phyloP scores from a whole-genome alignment of 345 rosid species.

The Hibiscus mutabilis region DNA sequence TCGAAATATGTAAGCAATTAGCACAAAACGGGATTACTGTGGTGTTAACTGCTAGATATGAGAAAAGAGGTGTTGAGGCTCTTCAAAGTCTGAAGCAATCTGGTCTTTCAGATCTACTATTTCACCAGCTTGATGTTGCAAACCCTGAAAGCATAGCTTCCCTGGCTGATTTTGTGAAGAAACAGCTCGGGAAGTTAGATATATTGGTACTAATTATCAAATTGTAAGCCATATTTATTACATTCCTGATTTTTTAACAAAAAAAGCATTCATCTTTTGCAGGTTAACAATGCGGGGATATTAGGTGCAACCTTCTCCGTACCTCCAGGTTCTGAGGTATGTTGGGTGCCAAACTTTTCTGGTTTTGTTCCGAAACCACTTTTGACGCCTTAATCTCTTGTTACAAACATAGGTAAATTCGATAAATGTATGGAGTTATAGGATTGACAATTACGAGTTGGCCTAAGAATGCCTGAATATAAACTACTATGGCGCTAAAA shows the following conservation, averaged over 20 bases:
- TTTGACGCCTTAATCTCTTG: not conserved
- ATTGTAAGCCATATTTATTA: not conserved
- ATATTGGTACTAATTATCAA: constrained; percentile 30
- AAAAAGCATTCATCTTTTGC: not conserved
- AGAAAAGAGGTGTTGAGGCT: constrained; percentile 38
- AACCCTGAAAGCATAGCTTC: constrained; percentile 26
- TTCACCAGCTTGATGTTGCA: constrained; percentile 49
- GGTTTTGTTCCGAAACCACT: not conserved
- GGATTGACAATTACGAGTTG: constrained; percentile 26
- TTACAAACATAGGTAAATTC: constrained; percentile 10
- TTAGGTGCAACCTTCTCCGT: constrained; percentile 18
- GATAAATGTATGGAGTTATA: constrained; percentile 12
- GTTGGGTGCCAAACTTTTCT: not conserved
- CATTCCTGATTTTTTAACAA: not conserved
- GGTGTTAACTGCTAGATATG: constrained; percentile 38
- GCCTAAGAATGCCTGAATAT: constrained; percentile 24
- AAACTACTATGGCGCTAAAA: constrained; percentile 40
- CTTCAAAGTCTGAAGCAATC: constrained; percentile 30
- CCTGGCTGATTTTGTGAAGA: constrained; percentile 30
- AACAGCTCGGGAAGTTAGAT: constrained; percentile 40
- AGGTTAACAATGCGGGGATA: constrained; percentile 55
- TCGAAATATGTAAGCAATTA: constrained; percentile 32
- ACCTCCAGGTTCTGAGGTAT: constrained; percentile 21
- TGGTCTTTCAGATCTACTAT: constrained; percentile 27
- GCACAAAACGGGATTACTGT: constrained; percentile 22